Evolutionary conservation across 1,139 yeast species (phyloP).

Genomic region (Scheffersomyces illinoinensis): DNA sequence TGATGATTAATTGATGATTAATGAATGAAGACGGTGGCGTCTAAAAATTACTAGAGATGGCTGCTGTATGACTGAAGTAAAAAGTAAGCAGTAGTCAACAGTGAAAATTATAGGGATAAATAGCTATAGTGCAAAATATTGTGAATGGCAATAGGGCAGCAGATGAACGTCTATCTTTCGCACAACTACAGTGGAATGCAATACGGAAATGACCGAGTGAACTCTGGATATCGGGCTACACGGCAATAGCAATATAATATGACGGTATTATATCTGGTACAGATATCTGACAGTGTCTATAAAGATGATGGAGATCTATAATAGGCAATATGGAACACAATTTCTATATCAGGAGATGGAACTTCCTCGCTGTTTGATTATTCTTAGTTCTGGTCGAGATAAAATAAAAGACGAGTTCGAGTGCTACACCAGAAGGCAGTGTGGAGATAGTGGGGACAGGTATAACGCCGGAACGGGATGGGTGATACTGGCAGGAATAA

Average conservation of each 20-base stretch:
- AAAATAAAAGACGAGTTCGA: background rate
- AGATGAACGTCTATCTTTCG: background rate
- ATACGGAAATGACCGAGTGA: background rate
- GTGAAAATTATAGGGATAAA: background rate
- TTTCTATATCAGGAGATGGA: background rate
- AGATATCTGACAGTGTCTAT: background rate
- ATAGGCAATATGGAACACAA: background rate
- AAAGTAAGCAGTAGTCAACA: background rate
- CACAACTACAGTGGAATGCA: background rate
- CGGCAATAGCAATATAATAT: background rate
- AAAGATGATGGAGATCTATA: background rate
- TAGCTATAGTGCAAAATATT: background rate
- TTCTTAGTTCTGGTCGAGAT: background rate
- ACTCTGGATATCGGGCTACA: background rate
- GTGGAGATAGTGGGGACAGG: background rate
- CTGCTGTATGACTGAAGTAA: background rate
- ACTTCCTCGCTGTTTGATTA: background rate
- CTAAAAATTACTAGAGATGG: no score
- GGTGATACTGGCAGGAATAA: background rate
- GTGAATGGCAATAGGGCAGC: background rate
- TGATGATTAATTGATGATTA: conserved; percentile 14
- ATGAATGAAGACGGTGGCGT: background rate
- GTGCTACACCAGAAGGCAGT: background rate
- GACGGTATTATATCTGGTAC: background rate
- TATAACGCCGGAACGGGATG: background rate